Evolutionary conservation across 1,284 basidiomycete species (phyloP), one percentile per base, ranked within the genome.

Genomic region (Trichosporon sp.): DNA sequence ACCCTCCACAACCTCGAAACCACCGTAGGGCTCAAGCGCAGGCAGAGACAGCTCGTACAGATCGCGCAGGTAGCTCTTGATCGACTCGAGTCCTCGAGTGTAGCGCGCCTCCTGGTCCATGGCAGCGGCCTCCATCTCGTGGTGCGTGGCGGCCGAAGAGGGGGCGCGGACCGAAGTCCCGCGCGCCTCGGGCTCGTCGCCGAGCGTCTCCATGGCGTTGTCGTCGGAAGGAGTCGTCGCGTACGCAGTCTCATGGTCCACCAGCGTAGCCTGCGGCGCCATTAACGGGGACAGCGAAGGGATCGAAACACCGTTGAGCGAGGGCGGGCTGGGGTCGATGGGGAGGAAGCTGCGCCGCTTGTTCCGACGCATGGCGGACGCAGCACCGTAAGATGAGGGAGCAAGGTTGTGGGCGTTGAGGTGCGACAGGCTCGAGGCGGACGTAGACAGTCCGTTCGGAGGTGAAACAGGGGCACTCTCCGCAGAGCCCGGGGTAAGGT

Each of bases 41-140:
- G 80, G 78, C 32, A 82, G 74, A 69, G 81, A 83, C 35, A 99
- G 86, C 78, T 98, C 95, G 77, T 95, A 91, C 87, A 99, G 90
- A 78, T 99, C 96, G 76, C 90, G 90, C 23, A 99, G 87, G 83
- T 98, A 98, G 18, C 91, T 91, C 90, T 98, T 95, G 47, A 99
- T 89, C 12, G 92, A 92, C 70, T 92, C 88, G 64, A 98, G 85
- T 27, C 92, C 92, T 11, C 74, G 70, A 1, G 75, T 70, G 68
- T 83, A 83, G 9, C 76, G 72, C 13, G 69, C 70, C 2, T 77
- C 77, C 13, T 51, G n/a, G n/a, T 75, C 75, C 25, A 60, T 62
- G 42, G 73, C 65, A 9, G 72, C 64, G n/a, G 68, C 67, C 18
- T 70, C 70, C 21, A 73, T 35, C n/a, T 73, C 63, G 51, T 71